phyloP scores from a whole-genome alignment of 257 asterid genomes.

The Forsythia suspensa region DNA sequence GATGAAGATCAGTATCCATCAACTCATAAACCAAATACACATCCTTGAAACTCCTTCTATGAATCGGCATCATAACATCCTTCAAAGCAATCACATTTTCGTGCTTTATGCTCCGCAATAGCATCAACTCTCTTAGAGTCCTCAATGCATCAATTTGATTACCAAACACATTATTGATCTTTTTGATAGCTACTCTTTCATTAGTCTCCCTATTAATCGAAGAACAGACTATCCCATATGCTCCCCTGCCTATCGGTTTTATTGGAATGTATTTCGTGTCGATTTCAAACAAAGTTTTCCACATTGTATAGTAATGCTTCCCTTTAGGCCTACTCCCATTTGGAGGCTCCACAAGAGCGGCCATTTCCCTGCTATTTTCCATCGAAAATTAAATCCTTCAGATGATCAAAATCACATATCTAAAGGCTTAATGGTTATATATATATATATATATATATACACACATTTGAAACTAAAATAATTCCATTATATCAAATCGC shows the following conservation, averaged over 20 bases:
- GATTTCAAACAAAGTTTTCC: neutral
- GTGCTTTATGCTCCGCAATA: neutral
- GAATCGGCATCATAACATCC: neutral
- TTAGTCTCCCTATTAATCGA: neutral
- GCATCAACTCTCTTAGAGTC: neutral
- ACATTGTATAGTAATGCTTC: neutral
- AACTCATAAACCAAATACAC: neutral
- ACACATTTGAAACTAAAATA: no score
- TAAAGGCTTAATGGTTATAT: neutral
- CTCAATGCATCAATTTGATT: neutral
- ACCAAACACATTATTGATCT: neutral
- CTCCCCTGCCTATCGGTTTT: neutral
- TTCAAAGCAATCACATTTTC: neutral
- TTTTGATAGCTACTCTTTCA: neutral
- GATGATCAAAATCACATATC: neutral
- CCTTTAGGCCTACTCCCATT: neutral
- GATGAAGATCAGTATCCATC: slow-evolving; percentile 1
- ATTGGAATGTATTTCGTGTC: neutral
- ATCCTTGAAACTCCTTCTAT: neutral
- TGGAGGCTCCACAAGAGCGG: neutral
- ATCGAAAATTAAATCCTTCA: neutral
- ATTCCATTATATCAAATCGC: no score
- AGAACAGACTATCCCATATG: neutral
- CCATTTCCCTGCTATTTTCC: neutral
- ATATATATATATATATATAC: no score